Conservation (phyloP, 371 early-diverging fungal genomes). For the Blakeslea trispora region DNA sequence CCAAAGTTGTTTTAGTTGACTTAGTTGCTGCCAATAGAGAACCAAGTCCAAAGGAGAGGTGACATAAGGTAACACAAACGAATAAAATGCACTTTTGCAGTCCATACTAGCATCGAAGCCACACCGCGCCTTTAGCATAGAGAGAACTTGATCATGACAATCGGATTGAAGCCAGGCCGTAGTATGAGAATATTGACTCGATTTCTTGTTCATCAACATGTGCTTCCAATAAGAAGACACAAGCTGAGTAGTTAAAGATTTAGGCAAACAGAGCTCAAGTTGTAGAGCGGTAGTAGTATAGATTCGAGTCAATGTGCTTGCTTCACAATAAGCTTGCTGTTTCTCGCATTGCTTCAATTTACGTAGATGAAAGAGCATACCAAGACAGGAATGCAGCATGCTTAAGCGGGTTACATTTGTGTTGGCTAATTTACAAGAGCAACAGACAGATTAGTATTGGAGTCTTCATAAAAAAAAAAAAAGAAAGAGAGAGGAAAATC, state of each 20-base stretch:
- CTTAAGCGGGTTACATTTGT: conserved; percentile 31
- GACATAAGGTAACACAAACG: conserved; percentile 38
- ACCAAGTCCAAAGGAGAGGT: conserved; percentile 38
- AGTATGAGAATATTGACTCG: no score
- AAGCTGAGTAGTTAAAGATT: conserved; percentile 5
- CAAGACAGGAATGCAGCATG: conserved; percentile 39
- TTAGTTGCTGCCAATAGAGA: conserved; percentile 35
- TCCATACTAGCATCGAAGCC: conserved; percentile 10
- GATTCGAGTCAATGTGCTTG: conserved; percentile 34
- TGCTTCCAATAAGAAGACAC: conserved; percentile 11
- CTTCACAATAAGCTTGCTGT: conserved; percentile 18
- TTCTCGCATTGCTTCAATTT: conserved; percentile 22
- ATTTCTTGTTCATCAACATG: background rate
- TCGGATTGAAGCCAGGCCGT: conserved; percentile 13
- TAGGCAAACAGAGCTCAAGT: conserved; percentile 32
- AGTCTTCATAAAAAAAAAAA: no score
- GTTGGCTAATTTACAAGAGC: conserved; percentile 33
- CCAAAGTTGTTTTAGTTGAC: conserved; percentile 25
- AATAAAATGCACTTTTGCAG: conserved; percentile 35
- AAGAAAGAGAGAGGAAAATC: no score
- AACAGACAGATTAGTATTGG: no score
- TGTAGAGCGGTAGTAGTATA: conserved; percentile 40
- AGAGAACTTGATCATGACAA: conserved; percentile 21
- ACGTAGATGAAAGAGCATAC: conserved; percentile 34
- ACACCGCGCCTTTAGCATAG: conserved; percentile 18